Base-by-base conservation (phyloP, 495 filamentous ascomycete species). In the Durotheca rogersii region DNA sequence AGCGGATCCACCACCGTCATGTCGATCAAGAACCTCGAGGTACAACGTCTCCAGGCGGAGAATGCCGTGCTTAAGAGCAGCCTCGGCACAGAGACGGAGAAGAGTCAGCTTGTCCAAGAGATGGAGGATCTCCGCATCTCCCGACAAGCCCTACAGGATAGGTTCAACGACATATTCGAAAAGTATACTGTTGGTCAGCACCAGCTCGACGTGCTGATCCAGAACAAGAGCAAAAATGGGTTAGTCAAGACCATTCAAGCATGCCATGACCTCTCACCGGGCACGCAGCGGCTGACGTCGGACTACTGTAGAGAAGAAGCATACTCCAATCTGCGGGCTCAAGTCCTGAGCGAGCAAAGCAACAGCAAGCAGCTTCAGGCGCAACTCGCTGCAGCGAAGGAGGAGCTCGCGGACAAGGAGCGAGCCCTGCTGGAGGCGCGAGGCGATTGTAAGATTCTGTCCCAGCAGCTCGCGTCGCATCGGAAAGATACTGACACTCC, bases 11-110 rank as follows among this genome's bases (percentile, higher is more conserved):
- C 20, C 27, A 60, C 56, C 42, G 35, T 56, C 12, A 32, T 61
- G 2, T 60, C 58, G 2, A 60, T 66, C 56, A 60, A 51, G 32
- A 66, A 58, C 23, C 67, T 70, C 10, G 74, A 80, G 53, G 43
- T 77, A 20, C 72, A 76, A 20, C 70, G 76, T 23, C 66, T 81
- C 36, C 74, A 75, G 52, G 73, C 78, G 11, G 78, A 81, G 56
- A 80, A 78, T 53, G 63, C 70, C 35, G 62, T 80, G 6, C 66
- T 80, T 10, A 72, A 72, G 57, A 75, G 68, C 43, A 76, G 66
- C 47, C 70, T 75, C 45, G 65, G 67, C 0, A 73, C 72, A 6
- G 74, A 68, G 7, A 73, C 74, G 0, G 72, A 78, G 37, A 78
- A 74, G 45, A 69, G 74, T 36, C 66, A 67, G 27, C 67, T 81